Conservation (phyloP, 495 filamentous ascomycete species). For the Sabuloglossum arenarium region DNA sequence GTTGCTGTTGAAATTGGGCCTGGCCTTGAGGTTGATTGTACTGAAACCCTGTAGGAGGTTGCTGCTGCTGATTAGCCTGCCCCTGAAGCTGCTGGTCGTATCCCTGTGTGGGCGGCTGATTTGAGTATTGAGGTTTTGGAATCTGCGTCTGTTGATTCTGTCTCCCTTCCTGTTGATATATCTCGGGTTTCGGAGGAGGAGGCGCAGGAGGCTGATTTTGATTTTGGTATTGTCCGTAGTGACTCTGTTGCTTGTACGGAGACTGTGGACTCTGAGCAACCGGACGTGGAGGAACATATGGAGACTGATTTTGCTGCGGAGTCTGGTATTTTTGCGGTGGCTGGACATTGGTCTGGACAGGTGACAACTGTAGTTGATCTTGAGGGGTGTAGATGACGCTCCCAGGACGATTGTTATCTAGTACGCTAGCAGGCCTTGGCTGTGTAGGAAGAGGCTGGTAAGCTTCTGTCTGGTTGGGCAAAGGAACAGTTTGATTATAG, state of each 20-base stretch:
- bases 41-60: neutral
- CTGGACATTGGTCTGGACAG: neutral
- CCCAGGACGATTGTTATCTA: neutral
- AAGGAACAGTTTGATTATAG: neutral
- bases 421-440: neutral
- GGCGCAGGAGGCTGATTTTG: slow-evolving; percentile 19
- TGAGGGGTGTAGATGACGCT: neutral
- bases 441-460: neutral
- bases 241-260: slow-evolving; percentile 2
- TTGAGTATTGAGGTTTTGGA: slow-evolving; percentile 10
- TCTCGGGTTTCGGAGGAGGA: slow-evolving; percentile 22
- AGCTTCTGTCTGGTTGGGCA: slow-evolving; percentile 5
- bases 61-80: neutral
- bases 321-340: neutral
- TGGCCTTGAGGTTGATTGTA: neutral
- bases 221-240: neutral
- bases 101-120: slow-evolving; percentile 14
- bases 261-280: neutral
- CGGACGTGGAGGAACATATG: neutral
- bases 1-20: neutral
- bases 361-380: neutral
- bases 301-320: neutral
- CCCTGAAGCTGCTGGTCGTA: slow-evolving; percentile 11
- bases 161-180: slow-evolving; percentile 14
- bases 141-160: slow-evolving; percentile 14